Evolutionary conservation across 345 rosid species (phyloP).

Genomic region (Luvunga scandens): DNA sequence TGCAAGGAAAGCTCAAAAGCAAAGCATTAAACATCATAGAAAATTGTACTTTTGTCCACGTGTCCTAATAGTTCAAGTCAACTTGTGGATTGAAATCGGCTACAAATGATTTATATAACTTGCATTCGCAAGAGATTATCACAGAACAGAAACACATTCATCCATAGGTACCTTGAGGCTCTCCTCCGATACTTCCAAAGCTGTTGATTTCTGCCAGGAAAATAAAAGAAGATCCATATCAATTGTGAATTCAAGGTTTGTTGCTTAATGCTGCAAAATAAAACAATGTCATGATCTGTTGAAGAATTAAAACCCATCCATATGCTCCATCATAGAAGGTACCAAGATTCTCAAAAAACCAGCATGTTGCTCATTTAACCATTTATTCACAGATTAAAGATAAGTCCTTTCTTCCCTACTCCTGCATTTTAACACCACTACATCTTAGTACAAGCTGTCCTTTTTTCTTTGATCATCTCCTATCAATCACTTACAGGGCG

Average conservation of each 20-base stretch:
- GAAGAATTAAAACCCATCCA: not conserved
- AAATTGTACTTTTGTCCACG: not conserved
- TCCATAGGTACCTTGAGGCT: conserved; percentile 56
- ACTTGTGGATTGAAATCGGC: not conserved
- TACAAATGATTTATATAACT: not conserved
- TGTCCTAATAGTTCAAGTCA: not conserved
- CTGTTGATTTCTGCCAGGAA: conserved; percentile 69
- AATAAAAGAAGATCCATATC: conserved; percentile 1
- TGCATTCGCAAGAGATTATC: not conserved
- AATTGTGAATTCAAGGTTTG: not conserved
- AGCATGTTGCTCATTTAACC: not conserved
- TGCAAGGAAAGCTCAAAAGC: not conserved
- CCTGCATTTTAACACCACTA: not conserved
- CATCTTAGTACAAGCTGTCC: not conserved
- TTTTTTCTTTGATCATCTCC: not conserved
- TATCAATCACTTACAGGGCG: conserved; percentile 67
- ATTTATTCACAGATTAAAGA: not conserved
- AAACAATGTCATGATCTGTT: not conserved
- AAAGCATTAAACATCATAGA: not conserved
- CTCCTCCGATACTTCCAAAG: conserved; percentile 71
- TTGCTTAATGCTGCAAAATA: not conserved
- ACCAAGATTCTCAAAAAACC: not conserved
- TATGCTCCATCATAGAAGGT: not conserved
- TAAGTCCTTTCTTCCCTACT: not conserved
- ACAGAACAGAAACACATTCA: not conserved